Percentiles rank a stretch among this genome's conserved stretches.
phyloP scores from a whole-genome alignment of 23 red algal genomes.

The Cyanidiococcus yangmingshanensis region DNA sequence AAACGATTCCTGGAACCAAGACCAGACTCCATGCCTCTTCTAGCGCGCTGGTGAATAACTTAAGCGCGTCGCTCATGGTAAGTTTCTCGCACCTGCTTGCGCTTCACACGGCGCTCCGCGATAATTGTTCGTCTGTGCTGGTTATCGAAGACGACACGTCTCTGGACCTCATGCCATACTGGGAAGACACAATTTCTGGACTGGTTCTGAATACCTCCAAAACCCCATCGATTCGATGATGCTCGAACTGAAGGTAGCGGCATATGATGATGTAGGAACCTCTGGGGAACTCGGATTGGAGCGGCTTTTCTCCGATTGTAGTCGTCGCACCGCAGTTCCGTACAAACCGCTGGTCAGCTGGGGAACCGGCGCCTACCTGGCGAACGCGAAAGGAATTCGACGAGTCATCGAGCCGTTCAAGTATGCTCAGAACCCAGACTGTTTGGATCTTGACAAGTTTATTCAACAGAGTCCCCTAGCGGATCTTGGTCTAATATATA shows the following conservation, averaged over 20 bases:
- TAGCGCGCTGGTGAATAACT: too few species aligned
- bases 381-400: not conserved
- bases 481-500: not conserved
- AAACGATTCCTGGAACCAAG: too few species aligned
- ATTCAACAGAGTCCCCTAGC: not conserved
- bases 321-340: not conserved
- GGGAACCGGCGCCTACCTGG: not conserved
- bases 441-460: not conserved
- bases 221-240: not conserved
- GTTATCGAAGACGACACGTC: not conserved
- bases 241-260: not conserved
- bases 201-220: not conserved
- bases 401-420: not conserved
- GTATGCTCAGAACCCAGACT: not conserved
- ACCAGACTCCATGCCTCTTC: too few species aligned
- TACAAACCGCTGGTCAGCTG: not conserved
- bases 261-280: not conserved
- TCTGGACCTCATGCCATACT: not conserved
- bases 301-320: not conserved
- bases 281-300: not conserved
- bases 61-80: not conserved
- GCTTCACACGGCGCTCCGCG: not conserved
- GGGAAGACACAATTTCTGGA: not conserved
- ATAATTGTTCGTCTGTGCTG: not conserved
- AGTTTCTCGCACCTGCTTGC: not conserved